Conservation (phyloP, 352 stramenopile genomes). For the Globisporangium mamillatum region DNA sequence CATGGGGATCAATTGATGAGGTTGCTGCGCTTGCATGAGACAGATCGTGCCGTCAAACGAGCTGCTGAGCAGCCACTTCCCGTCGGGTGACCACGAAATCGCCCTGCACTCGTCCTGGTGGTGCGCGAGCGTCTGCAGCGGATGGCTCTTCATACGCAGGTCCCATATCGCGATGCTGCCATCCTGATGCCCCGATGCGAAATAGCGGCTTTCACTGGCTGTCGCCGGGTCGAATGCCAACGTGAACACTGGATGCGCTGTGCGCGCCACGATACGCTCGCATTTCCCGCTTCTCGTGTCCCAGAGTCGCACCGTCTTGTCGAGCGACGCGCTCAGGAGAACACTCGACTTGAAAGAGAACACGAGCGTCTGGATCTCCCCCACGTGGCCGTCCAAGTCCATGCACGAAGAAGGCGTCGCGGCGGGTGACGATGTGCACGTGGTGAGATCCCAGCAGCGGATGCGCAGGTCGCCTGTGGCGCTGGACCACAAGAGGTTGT, state of each 20-base stretch:
- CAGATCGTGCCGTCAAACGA: slow-evolving; percentile 65
- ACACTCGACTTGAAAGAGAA: slow-evolving; percentile 19
- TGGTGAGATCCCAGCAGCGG: slow-evolving; percentile 51
- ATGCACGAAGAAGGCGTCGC: slow-evolving; percentile 9
- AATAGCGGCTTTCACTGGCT: slow-evolving; percentile 14
- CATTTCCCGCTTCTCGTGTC: slow-evolving; percentile 53
- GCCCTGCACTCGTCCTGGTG: slow-evolving; percentile 63
- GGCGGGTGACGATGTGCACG: slow-evolving; percentile 5
- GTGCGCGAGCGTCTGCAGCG: slow-evolving; percentile 28
- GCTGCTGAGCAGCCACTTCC: slow-evolving; percentile 55
- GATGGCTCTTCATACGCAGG: slow-evolving; percentile 26
- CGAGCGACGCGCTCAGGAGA: slow-evolving; percentile 44
- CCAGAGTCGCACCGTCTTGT: slow-evolving; percentile 69
- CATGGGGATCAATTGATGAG: slow-evolving; percentile 26
- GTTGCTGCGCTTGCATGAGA: slow-evolving; percentile 19
- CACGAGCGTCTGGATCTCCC: slow-evolving; percentile 56
- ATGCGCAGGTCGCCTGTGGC: slow-evolving; percentile 44
- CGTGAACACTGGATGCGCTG: slow-evolving; percentile 32
- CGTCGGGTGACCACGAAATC: slow-evolving; percentile 55
- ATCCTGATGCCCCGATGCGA: slow-evolving; percentile 61
- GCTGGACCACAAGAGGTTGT: slow-evolving; percentile 34
- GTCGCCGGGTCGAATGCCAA: slow-evolving; percentile 43
- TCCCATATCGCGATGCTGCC: slow-evolving; percentile 65
- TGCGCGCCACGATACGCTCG: slow-evolving; percentile 42
- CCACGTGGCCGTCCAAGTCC: slow-evolving; percentile 59